Percentiles rank a stretch among this genome's conserved stretches.
Evolutionary conservation across 2,329 filamentous ascomycete genomes (phyloP).

Genomic region (Claviceps arundinis): DNA sequence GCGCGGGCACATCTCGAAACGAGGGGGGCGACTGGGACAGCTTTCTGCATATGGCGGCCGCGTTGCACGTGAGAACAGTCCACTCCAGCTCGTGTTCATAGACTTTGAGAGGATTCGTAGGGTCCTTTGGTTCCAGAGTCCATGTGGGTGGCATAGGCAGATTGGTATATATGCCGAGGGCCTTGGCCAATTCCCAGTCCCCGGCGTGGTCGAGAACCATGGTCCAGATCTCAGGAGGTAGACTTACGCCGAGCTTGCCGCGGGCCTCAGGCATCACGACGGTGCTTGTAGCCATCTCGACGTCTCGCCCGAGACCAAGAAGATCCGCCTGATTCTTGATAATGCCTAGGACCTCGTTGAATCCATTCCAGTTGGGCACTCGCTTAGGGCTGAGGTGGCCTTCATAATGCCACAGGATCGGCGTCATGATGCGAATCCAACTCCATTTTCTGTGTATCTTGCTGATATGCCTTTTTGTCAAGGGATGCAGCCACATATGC

Average conservation of each 20-base stretch:
- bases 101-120: slow-evolving; percentile 52
- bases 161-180: slow-evolving; percentile 68
- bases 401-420: slow-evolving; percentile 72
- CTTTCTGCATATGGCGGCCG: slow-evolving; percentile 58
- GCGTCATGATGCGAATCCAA: slow-evolving; percentile 71
- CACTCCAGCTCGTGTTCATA: slow-evolving; percentile 74
- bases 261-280: slow-evolving; percentile 21
- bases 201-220: slow-evolving; percentile 72
- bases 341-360: slow-evolving; percentile 59
- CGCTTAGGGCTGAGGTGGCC: slow-evolving; percentile 34
- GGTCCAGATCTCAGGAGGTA: slow-evolving; percentile 82
- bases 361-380: slow-evolving; percentile 46
- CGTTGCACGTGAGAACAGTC: slow-evolving; percentile 61
- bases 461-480: slow-evolving; percentile 75
- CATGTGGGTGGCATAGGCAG: slow-evolving; percentile 61
- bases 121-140: slow-evolving; percentile 43
- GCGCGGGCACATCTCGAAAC: slow-evolving; percentile 58
- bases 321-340: slow-evolving; percentile 68
- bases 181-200: slow-evolving; percentile 83
- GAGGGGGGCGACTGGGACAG: slow-evolving; percentile 58
- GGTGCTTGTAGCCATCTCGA: slow-evolving; percentile 39
- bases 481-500: slow-evolving; percentile 80
- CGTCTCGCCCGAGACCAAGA: slow-evolving; percentile 58
- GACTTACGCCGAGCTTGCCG: slow-evolving; percentile 25
- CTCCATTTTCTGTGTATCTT: slow-evolving; percentile 76